phyloP scores from a whole-genome alignment of 257 asterid species.

The Craterostigma plantagineum region DNA sequence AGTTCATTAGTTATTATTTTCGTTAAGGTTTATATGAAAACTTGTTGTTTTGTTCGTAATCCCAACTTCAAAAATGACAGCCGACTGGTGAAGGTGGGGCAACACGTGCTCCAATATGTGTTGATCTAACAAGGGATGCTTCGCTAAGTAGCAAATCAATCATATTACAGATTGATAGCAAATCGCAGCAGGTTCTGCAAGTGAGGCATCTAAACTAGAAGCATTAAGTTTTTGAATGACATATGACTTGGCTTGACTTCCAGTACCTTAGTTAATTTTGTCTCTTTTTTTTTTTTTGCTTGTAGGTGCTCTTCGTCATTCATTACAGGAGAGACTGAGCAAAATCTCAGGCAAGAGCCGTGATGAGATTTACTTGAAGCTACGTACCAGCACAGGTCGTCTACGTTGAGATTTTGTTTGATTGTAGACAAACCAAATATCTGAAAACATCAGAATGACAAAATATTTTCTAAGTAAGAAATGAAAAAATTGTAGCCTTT shows the following conservation, averaged over 20 bases:
- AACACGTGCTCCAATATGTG: conserved; percentile 94
- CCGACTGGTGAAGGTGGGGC: conserved; percentile 99
- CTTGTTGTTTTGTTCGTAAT: too few species aligned
- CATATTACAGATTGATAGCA: conserved; percentile 82
- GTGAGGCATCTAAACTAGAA: conserved; percentile 19
- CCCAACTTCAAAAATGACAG: conserved; percentile 18
- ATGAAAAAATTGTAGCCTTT: too few species aligned
- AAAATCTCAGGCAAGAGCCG: conserved; percentile 73
- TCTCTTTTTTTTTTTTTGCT: conserved; percentile 8
- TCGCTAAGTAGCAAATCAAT: conserved; percentile 79
- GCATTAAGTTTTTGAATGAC: too few species aligned
- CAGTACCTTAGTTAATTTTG: not conserved
- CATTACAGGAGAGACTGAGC: conserved; percentile 82
- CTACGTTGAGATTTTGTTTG: conserved; percentile 5
- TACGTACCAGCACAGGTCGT: conserved; percentile 87
- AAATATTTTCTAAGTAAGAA: too few species aligned
- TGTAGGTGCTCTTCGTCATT: conserved; percentile 90
- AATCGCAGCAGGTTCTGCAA: conserved; percentile 82
- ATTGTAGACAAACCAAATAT: too few species aligned
- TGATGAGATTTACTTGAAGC: conserved; percentile 83
- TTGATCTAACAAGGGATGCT: conserved; percentile 68
- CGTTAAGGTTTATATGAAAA: too few species aligned
- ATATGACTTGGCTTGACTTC: too few species aligned
- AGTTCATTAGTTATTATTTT: conserved; percentile 11
- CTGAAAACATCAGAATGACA: too few species aligned